Conservation (phyloP, 1,284 basidiomycete genomes). For the Ustilago cynodontis region DNA sequence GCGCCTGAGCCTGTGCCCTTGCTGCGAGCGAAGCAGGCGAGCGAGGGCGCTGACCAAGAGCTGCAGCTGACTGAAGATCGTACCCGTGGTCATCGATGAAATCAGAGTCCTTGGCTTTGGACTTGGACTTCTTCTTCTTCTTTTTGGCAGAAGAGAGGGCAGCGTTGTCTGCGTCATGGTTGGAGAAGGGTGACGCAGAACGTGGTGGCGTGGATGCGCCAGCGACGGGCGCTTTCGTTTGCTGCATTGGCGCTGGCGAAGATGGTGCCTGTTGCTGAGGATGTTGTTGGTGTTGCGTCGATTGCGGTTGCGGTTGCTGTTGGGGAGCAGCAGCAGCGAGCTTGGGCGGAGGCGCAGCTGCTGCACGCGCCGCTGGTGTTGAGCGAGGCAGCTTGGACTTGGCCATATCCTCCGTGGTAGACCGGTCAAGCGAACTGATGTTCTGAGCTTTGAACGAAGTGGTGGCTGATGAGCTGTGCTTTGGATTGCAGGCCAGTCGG, state of each 20-base stretch:
- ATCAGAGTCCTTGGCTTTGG: slow-evolving; percentile 54
- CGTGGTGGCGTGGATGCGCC: slow-evolving; percentile 45
- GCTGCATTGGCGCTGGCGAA: slow-evolving; percentile 31
- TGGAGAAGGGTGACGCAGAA: slow-evolving; percentile 38
- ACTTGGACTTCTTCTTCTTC: slow-evolving; percentile 66
- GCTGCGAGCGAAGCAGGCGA: slow-evolving; percentile 55
- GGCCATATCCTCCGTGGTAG: slow-evolving; percentile 39
- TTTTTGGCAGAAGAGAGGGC: slow-evolving; percentile 53
- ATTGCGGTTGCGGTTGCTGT: slow-evolving; percentile 28
- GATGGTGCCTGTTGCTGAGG: slow-evolving; percentile 32
- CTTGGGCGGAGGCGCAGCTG: slow-evolving; percentile 45
- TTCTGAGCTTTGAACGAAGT: background rate
- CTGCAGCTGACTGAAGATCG: slow-evolving; percentile 46
- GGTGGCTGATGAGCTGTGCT: slow-evolving; percentile 11
- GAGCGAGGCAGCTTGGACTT: slow-evolving; percentile 55
- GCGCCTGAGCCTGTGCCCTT: slow-evolving; percentile 65
- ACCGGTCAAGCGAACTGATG: slow-evolving; percentile 3
- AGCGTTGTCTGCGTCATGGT: slow-evolving; percentile 37
- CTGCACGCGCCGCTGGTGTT: slow-evolving; percentile 42
- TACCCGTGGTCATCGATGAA: slow-evolving; percentile 45
- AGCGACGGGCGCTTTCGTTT: slow-evolving; percentile 25
- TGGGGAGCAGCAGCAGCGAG: slow-evolving; percentile 50
- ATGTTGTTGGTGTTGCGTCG: slow-evolving; percentile 32
- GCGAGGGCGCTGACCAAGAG: slow-evolving; percentile 40
- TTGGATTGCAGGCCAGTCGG: background rate